These are phyloP conservation scores for Allantophomopsis cytisporea DNA, from an alignment of 2,329 filamentous ascomycete species.

Conservation along the genomic window DNA sequence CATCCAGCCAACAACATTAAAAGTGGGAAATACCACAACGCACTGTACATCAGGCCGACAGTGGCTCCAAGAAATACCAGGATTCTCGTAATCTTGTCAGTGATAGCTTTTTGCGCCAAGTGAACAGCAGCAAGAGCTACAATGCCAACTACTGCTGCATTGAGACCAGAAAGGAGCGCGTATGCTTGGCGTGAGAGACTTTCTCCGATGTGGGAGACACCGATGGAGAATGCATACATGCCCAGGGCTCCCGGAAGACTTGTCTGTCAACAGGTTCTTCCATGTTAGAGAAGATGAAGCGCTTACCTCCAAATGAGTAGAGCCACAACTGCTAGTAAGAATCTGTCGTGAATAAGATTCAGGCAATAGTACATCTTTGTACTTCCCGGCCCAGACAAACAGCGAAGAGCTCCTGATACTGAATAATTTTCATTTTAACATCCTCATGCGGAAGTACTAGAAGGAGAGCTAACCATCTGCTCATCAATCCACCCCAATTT, in stretches of 20 bases:
- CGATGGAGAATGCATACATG: slow-evolving; percentile 55
- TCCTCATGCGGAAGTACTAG: background rate
- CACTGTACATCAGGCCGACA: slow-evolving; percentile 56
- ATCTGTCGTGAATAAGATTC: slow-evolving; percentile 44
- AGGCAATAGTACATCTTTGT: slow-evolving; percentile 64
- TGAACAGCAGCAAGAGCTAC: slow-evolving; percentile 57
- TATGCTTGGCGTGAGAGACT: slow-evolving; percentile 49
- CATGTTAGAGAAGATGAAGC: too few species aligned
- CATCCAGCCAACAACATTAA: slow-evolving; percentile 43
- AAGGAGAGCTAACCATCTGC: slow-evolving; percentile 35
- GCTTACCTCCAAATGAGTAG: slow-evolving; percentile 51
- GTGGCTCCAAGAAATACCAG: slow-evolving; percentile 49
- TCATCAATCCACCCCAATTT: slow-evolving; percentile 54
- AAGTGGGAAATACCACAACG: slow-evolving; percentile 62
- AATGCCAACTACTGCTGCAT: slow-evolving; percentile 59
- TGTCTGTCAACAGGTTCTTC: too few species aligned
- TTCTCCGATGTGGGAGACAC: slow-evolving; percentile 44
- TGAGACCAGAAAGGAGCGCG: slow-evolving; percentile 57
- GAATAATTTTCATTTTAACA: background rate
- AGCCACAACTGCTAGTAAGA: slow-evolving; percentile 39
- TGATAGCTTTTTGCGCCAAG: slow-evolving; percentile 53
- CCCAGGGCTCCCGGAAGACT: slow-evolving; percentile 56
- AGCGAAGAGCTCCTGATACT: slow-evolving; percentile 64
- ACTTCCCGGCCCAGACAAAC: slow-evolving; percentile 49
- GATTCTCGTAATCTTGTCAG: slow-evolving; percentile 45